A percentile compares a stretch with the other conserved stretches of the same genome.
phyloP scores from a whole-genome alignment of 768 basidiomycete species.

The Leccinellum albellum region DNA sequence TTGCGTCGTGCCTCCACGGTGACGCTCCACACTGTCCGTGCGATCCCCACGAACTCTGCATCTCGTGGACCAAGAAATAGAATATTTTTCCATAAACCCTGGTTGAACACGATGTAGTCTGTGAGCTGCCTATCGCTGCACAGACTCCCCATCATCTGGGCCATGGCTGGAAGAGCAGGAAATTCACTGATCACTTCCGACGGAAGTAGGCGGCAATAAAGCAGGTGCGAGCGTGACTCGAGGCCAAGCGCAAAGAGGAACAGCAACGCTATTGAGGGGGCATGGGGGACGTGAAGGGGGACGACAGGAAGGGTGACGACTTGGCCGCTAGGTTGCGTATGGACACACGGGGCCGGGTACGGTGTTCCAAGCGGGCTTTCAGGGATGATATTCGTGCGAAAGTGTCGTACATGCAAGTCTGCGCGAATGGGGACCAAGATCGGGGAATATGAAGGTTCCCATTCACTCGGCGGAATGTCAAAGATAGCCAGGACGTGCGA shows the following conservation, averaged over 20 bases:
- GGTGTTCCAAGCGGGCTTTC: conserved; percentile 32
- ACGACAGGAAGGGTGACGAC: conserved; percentile 53
- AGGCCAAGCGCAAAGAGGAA: conserved; percentile 56
- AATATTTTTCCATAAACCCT: conserved; percentile 66
- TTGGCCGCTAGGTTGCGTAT: conserved; percentile 20
- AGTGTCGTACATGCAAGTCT: conserved; percentile 40
- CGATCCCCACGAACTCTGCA: conserved; percentile 42
- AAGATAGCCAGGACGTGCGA: conserved; percentile 56
- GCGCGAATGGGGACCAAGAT: conserved; percentile 53
- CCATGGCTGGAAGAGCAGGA: conserved; percentile 58
- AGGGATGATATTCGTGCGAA: conserved; percentile 35
- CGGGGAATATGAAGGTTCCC: conserved; percentile 33
- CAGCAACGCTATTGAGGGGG: conserved; percentile 50
- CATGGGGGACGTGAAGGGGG: conserved; percentile 46
- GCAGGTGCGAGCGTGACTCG: conserved; percentile 43
- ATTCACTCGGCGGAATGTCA: conserved; percentile 28
- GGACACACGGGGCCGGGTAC: conserved; percentile 29
- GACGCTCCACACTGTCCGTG: conserved; percentile 67
- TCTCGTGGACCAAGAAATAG: conserved; percentile 51
- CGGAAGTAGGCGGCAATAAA: conserved; percentile 55
- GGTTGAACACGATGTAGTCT: conserved; percentile 38
- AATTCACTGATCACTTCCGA: conserved; percentile 50
- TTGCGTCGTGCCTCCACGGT: conserved; percentile 57
- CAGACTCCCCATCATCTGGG: conserved; percentile 42
- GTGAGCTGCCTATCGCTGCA: conserved; percentile 36